These are phyloP conservation scores for Camellia sinensis DNA, from an alignment of 148 eudicot genomes.

Conservation along the genomic window DNA sequence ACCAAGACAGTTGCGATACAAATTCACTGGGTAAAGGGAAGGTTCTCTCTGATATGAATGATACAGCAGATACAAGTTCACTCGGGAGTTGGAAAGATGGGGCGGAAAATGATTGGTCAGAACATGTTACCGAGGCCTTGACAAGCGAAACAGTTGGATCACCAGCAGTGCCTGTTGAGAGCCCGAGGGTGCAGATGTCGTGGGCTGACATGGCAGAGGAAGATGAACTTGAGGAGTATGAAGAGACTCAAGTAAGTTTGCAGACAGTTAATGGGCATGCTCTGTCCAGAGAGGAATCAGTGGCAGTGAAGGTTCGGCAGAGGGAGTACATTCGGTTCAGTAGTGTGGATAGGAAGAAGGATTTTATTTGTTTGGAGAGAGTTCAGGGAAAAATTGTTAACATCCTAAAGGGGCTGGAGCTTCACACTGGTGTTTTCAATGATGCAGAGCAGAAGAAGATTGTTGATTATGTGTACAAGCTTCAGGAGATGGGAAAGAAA, in stretches of 20 bases:
- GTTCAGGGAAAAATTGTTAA: constrained; percentile 61
- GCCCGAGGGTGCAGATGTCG: constrained; percentile 47
- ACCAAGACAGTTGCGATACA: constrained; percentile 34
- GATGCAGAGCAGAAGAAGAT: constrained; percentile 85
- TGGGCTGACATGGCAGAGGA: constrained; percentile 99
- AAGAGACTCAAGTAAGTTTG: constrained; percentile 39
- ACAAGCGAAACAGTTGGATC: constrained; percentile 25
- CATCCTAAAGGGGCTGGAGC: constrained; percentile 85
- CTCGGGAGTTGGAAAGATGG: constrained; percentile 57
- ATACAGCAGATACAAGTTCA: constrained; percentile 39
- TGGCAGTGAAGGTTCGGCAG: constrained; percentile 30
- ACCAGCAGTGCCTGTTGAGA: constrained; percentile 15
- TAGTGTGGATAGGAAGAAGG: constrained; percentile 72
- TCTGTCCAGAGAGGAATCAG: constrained; percentile 28
- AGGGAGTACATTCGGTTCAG: constrained; percentile 69
- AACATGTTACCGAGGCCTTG: constrained; percentile 26
- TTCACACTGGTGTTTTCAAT: constrained; percentile 84
- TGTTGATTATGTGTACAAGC: constrained; percentile 55
- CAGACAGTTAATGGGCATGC: constrained; percentile 20
- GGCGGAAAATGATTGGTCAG: constrained; percentile 29
- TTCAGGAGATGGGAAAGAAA: constrained; percentile 66
- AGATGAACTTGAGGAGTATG: constrained; percentile 74
- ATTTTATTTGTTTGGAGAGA: constrained; percentile 70
- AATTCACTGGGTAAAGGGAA: constrained; percentile 61
- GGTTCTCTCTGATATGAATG: constrained; percentile 36